These are phyloP conservation scores for Ordospora pajunii DNA, from an alignment of 371 early-diverging fungal species.

Conservation along the genomic window DNA sequence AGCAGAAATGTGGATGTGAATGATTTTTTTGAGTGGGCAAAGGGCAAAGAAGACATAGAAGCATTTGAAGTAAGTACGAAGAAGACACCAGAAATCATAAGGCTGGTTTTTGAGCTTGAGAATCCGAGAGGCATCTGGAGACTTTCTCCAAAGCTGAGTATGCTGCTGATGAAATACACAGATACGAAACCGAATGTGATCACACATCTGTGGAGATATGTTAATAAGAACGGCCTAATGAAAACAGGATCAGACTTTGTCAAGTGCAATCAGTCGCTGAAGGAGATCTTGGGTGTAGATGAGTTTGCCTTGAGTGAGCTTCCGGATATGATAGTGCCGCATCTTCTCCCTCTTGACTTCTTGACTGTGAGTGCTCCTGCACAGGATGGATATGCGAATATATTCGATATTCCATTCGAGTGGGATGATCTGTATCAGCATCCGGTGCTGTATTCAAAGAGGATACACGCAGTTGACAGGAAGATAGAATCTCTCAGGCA, in stretches of 20 bases:
- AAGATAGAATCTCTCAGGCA: slow-evolving; percentile 52
- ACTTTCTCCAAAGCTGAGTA: slow-evolving; percentile 13
- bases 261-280: slow-evolving; percentile 22
- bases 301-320: slow-evolving; percentile 38
- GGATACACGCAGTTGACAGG: slow-evolving; percentile 51
- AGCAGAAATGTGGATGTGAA: background rate
- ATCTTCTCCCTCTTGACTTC: slow-evolving; percentile 44
- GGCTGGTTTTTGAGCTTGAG: slow-evolving; percentile 31
- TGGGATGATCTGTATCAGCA: slow-evolving; percentile 52
- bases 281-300: slow-evolving; percentile 32
- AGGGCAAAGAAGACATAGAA: background rate
- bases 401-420: slow-evolving; percentile 55
- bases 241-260: slow-evolving; percentile 1
- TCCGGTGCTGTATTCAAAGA: slow-evolving; percentile 49
- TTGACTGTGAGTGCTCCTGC: slow-evolving; percentile 43
- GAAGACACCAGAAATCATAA: background rate
- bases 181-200: slow-evolving; percentile 46
- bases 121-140: slow-evolving; percentile 39
- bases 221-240: slow-evolving; percentile 30
- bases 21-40: slow-evolving; percentile 47
- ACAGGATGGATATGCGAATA: background rate
- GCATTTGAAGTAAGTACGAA: slow-evolving; percentile 27
- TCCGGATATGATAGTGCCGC: slow-evolving; percentile 2
- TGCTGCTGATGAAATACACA: slow-evolving; percentile 16
- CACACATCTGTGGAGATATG: slow-evolving; percentile 46